These are phyloP conservation scores for Exophiala oligosperma DNA, from an alignment of 2,329 filamentous ascomycete species.

Conservation along the genomic window DNA sequence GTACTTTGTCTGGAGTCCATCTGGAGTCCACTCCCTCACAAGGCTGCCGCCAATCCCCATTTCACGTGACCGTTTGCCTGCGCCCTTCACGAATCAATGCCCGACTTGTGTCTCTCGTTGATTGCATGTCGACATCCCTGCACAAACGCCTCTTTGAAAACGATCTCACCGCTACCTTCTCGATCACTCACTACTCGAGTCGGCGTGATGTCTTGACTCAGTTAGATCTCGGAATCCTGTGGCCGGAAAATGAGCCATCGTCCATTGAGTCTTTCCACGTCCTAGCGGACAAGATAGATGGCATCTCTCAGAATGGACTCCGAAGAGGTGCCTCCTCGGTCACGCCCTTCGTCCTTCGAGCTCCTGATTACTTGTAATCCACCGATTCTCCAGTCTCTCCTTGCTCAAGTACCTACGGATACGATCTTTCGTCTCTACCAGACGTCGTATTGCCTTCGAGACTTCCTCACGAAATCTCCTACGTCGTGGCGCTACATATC, in stretches of 20 bases:
- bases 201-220: too few relatives aligned
- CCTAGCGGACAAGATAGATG: conserved; percentile 15
- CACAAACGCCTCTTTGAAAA: too few relatives aligned
- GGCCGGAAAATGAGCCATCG: background rate
- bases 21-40: background rate
- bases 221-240: too few relatives aligned
- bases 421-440: conserved; percentile 60
- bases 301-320: conserved; percentile 14
- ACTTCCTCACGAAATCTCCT: conserved; percentile 57
- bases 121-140: background rate
- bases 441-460: conserved; percentile 55
- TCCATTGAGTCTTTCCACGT: background rate
- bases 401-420: conserved; percentile 57
- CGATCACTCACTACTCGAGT: too few relatives aligned
- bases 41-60: conserved; percentile 1
- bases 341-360: conserved; percentile 51
- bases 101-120: background rate
- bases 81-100: conserved; percentile 13
- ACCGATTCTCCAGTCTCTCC: conserved; percentile 59
- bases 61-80: background rate
- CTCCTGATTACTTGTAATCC: conserved; percentile 56
- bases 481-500: conserved; percentile 62
- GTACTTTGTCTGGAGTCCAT: too few relatives aligned
- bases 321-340: conserved; percentile 17
- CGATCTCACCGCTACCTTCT: too few relatives aligned